A percentile compares a stretch with the other conserved stretches of the same genome.
Evolutionary conservation across 176 grass and related monocot genomes (phyloP).

Genomic region (Microstegium vimineum): DNA sequence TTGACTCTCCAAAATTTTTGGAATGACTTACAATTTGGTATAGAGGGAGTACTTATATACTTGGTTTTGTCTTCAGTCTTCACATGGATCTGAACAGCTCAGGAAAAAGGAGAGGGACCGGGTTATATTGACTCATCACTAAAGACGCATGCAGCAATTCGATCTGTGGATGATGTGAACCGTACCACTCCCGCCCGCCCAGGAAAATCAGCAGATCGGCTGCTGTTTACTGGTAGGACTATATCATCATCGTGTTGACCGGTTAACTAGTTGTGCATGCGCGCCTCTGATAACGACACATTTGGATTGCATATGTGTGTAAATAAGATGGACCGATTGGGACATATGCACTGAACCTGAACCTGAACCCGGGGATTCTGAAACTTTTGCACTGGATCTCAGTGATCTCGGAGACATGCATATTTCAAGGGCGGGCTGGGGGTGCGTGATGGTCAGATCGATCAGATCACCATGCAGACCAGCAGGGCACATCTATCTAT

Average conservation of each 20-base stretch:
- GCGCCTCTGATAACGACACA: not conserved
- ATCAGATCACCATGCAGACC: constrained; percentile 24
- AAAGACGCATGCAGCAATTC: not conserved
- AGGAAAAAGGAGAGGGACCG: not conserved
- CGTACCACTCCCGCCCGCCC: not conserved
- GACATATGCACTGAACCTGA: constrained; percentile 1
- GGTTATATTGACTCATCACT: not conserved
- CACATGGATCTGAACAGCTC: not conserved
- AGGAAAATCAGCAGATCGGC: not conserved
- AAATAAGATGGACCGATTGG: not conserved
- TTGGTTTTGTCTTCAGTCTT: not conserved
- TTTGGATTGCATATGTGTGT: not conserved
- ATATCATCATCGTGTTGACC: not conserved
- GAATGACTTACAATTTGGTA: too few relatives aligned
- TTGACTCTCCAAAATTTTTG: too few relatives aligned
- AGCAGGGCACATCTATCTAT: too few relatives aligned
- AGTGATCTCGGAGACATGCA: not conserved
- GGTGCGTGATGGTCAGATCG: not conserved
- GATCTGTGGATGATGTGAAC: not conserved
- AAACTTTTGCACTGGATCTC: not conserved
- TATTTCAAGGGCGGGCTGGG: not conserved
- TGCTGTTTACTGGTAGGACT: not conserved
- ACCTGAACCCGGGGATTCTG: not conserved
- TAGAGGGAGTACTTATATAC: too few relatives aligned
- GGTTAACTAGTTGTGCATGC: constrained; percentile 19